Base-by-base conservation (phyloP, 2,329 filamentous ascomycete species). In the Colletotrichum higginsianum region DNA sequence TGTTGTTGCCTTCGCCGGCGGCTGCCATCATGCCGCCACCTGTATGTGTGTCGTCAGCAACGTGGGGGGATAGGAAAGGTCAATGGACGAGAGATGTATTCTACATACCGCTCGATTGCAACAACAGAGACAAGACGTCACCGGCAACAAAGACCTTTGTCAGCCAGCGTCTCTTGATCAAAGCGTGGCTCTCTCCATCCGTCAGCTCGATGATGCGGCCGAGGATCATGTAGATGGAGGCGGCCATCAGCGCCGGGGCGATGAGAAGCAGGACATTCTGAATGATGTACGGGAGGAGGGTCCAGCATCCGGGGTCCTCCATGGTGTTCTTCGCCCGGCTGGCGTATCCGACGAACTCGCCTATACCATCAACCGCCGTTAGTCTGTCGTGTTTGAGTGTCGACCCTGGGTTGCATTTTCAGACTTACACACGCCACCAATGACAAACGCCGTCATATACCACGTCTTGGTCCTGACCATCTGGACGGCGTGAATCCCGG, bases 111-210 rank as follows among this genome's bases (percentile, higher is more conserved):
- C 73, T 74, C 23, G 78, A 75, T 62, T 80, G 79, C 4, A 79
- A 74, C 13, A 79, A 60, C n/a, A 88, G 85, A 3, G 83, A 85
- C 1, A 87, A 52, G 1, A 88, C 78, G 72, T 89, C 87, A 9
- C 85, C 86, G 2, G 79, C 73, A 2, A 89, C 85, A 69, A 88
- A 89, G 44, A 88, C 78, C 70, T 84, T 85, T 2, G 87, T 88
- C 42, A 88, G 75, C 82, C 83, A 86, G n/a, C 67, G 79, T 0
- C 81, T 77, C 1, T 78, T 77, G 38, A 89, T 83, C 18, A 86
- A 72, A 0, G 86, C 84, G 58, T 82, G 78, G 0, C 79, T 66
- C 21, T 80, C 80, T 4, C 82, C 85, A 21, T 84, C 76, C 1
- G 82, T 75, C n/a, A 81, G 78, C 3, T 66, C 60, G 18, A 85